Base-by-base conservation (phyloP, 2,329 filamentous ascomycete species). In the Cercospora beticola region DNA sequence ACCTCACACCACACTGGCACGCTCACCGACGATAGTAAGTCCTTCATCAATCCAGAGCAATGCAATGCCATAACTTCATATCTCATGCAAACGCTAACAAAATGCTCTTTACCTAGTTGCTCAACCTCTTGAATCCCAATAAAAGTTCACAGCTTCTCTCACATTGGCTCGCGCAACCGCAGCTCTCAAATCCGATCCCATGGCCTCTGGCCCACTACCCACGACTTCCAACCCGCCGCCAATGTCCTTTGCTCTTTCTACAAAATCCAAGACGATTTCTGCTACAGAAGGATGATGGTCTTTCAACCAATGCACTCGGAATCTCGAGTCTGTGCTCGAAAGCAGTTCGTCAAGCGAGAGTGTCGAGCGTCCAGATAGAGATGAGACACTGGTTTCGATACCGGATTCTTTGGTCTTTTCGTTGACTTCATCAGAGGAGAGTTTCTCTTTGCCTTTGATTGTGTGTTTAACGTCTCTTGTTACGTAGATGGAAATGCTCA, bases 401-500 rank as follows among this genome's bases (percentile, higher is more conserved):
- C 26, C 56, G 8, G 30, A 18, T 5, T 54, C 12, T 54, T 31
- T 59, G 12, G 43, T 61, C 21, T 28, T 65, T 28, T 57, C 65
- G 8, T 7, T 63, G 62, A 9, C 21, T 16, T n/a, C 62, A 5
- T 28, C 23, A 4, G n/a, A 28, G 3, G 26, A 16, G 1, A 33
- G 28, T 12, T 64, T 65, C 30, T 65, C 43, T 64, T 70, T 63
- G 88, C 86, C 54, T 59, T 59, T 31, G 18, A 49, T 40, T 5
- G 33, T 16, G 31, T 68, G 66, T 31, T 57, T 59, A 5, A 58
- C 62, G 46, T 68, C 62, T 23, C 87, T 81, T 1, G 88, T 91
- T 16, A 90, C 83, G 71, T 85, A 90, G 16, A 90, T 82, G 16
- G 83, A 83, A 52, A 91, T 81, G 10, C 80, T 81, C 61, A 90